Base-by-base conservation (phyloP, 73 alveolate species). In the Paraurostyla sp. region DNA sequence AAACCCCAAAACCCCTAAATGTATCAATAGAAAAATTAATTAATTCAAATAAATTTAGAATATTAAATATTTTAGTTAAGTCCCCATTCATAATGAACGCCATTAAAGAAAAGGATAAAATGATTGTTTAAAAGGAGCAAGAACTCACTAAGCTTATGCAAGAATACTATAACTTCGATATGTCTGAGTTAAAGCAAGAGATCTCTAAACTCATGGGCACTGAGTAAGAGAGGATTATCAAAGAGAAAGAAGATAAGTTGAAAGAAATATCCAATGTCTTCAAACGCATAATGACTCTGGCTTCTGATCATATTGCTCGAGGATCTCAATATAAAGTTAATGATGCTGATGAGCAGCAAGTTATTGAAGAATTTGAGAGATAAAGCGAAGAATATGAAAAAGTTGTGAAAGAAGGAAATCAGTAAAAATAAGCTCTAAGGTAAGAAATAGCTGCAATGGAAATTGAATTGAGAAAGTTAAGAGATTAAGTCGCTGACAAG, bases 401-500 rank as follows among this genome's bases (percentile, higher is more conserved):
- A 23, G 18, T 78, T 7, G 71, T 78, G 20, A 42, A 38, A 52
- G 78, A 78, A 18, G 89, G 35, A n/a, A 78, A 52, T 60, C 11
- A 9, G 62, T 32, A 52, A n/a, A 78, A 78, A 32, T 23, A 36
- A 20, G 4, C 6, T 41, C 25, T 78, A 13, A 78, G 89, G 38
- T 18, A 56, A 23, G 76, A 78, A 59, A 78, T 78, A 7, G 52
- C 76, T 9, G 68, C 33, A 23, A 36, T 78, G 62, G 89, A 78
- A 27, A 36, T 78, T 18, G 89, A 78, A 78, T 22, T 78, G 25
- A 78, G 89, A 29, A 52, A 32, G 25, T 2, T 50, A 41, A 48
- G 80, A 78, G 89, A 78, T 16, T 23, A 33, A 40, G 80, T 78
- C 0, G 76, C 89, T 78, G 89, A 78, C 54, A 52, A 32, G 25